Evolutionary conservation across 208 protist genomes (phyloP).

Genomic region (Lotmaria passim): DNA sequence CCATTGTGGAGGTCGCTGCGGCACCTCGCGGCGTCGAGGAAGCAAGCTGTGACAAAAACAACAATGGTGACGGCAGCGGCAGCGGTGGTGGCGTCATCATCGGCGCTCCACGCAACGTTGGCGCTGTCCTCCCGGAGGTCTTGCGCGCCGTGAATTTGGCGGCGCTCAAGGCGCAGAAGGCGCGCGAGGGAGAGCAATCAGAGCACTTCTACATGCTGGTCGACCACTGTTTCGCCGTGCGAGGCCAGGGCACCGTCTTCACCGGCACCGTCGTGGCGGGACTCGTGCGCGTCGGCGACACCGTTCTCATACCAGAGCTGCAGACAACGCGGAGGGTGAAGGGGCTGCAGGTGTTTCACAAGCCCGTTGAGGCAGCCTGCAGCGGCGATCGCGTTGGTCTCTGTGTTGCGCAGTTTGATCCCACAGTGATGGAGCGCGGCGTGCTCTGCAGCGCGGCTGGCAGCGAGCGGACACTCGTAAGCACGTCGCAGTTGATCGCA

Average conservation of each 20-base stretch:
- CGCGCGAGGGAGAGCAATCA: constrained; percentile 14
- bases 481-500: constrained; percentile 49
- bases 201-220: constrained; percentile 93
- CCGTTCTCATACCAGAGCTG: constrained; percentile 89
- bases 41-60: constrained; percentile 1
- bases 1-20: constrained; percentile 75
- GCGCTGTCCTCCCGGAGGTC: constrained; percentile 46
- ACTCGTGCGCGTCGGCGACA: constrained; percentile 75
- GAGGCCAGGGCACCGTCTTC: constrained; percentile 96
- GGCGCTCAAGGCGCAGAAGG: constrained; percentile 25
- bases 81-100: too few species aligned
- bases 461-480: constrained; percentile 15
- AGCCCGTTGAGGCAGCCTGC: constrained; percentile 72
- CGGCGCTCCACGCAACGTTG: constrained; percentile 35
- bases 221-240: constrained; percentile 98
- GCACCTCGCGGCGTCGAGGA: constrained; percentile 38
- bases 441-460: constrained; percentile 59
- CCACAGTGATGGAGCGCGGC: constrained; percentile 89
- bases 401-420: constrained; percentile 93
- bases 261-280: constrained; percentile 96
- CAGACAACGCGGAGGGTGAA: constrained; percentile 89
- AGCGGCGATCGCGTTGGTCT: constrained; percentile 93
- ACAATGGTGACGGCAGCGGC: too few species aligned
- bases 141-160: constrained; percentile 38
- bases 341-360: constrained; percentile 95